phyloP scores from a whole-genome alignment of 257 asterid species.

The Dorcoceras hygrometricum region DNA sequence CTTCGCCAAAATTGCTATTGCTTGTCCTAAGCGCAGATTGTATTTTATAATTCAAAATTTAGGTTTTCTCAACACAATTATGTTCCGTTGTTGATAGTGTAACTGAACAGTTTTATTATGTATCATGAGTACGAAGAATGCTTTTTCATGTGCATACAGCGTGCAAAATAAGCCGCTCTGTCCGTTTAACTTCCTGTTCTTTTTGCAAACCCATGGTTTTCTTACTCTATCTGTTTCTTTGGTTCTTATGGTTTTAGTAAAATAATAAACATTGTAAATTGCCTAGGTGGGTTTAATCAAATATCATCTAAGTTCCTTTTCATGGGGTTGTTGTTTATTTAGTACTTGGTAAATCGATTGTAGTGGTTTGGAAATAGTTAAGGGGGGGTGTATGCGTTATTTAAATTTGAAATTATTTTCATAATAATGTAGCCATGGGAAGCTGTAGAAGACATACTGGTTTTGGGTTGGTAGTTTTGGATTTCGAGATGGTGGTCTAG shows the following conservation, averaged over 20 bases:
- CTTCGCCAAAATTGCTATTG: constrained; percentile 2
- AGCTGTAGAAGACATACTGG: constrained; percentile 8
- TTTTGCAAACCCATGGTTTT: not conserved
- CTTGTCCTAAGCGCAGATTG: constrained; percentile 10
- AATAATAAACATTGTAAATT: not conserved
- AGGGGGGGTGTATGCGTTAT: not conserved
- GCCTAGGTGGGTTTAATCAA: not conserved
- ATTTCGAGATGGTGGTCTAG: not conserved
- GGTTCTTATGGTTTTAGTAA: not conserved
- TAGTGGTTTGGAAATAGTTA: not conserved
- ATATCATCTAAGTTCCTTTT: not conserved
- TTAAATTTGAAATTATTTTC: not conserved
- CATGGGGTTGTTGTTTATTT: not conserved
- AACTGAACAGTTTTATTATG: constrained; percentile 1
- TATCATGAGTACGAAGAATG: not conserved
- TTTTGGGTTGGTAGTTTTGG: constrained; percentile 1
- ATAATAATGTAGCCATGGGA: not conserved
- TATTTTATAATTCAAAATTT: not conserved
- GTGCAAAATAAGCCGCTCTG: constrained; percentile 12
- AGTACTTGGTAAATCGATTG: too few relatives aligned
- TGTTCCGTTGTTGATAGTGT: not conserved
- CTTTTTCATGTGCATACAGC: constrained; percentile 8
- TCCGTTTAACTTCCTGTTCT: not conserved
- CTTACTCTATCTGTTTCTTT: not conserved
- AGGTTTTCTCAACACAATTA: constrained; percentile 17